phyloP scores from a whole-genome alignment of 257 asterid genomes.

The Solanum ahanhuiri region DNA sequence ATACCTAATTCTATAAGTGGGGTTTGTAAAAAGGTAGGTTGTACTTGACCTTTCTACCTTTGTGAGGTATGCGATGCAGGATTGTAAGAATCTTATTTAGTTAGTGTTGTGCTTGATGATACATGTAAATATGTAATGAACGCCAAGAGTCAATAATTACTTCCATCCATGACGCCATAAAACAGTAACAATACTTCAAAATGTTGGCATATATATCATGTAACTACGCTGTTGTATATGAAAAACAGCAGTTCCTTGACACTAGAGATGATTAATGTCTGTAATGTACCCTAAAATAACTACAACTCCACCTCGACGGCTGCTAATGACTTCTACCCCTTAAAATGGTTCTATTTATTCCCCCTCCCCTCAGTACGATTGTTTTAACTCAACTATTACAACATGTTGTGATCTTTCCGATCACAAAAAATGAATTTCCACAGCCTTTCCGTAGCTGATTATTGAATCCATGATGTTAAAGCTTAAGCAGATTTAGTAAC shows the following conservation, averaged over 20 bases:
- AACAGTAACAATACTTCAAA: background rate
- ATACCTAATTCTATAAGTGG: background rate
- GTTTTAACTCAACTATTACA: background rate
- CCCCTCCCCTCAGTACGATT: background rate
- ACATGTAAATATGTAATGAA: background rate
- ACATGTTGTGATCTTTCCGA: background rate
- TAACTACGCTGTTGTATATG: background rate
- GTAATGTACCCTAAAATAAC: background rate
- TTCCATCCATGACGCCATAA: background rate
- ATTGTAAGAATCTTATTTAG: background rate
- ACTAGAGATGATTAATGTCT: background rate
- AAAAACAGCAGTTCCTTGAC: background rate
- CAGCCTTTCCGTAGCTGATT: background rate
- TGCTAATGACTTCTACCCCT: background rate
- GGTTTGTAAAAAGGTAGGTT: background rate
- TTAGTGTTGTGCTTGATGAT: background rate
- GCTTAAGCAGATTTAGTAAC: slow-evolving; percentile 62
- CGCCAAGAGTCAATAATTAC: background rate
- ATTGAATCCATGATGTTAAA: background rate
- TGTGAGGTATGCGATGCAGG: background rate
- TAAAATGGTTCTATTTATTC: background rate
- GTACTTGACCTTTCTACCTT: background rate
- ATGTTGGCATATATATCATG: background rate
- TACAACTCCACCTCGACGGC: background rate
- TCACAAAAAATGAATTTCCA: background rate